Base-by-base conservation (phyloP, 208 protist genomes). In the Trypanosoma conorhini region DNA sequence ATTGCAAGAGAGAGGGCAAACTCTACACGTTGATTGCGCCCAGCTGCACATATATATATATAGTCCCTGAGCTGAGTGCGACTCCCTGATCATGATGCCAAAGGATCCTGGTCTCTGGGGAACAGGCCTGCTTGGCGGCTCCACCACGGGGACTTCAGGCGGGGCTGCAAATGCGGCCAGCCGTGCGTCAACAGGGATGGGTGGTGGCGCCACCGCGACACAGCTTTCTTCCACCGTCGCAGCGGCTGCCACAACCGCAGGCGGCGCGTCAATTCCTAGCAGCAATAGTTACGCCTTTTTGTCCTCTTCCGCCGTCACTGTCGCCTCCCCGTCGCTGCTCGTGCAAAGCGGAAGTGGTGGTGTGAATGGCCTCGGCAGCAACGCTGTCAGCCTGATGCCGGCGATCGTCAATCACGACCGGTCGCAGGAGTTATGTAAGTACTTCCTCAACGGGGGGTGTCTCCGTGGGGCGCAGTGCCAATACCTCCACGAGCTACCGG, bases 381-480 rank as follows among this genome's bases (percentile, higher is more conserved):
- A 28, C 33, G 35, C 63, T 15, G 46, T 57, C 46, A 73, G 76
- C 0, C 59, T 73, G 54, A 68, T 88, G 31, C 78, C 81, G 26
- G 69, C 74, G 24, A 76, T 80, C 0, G 74, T 80, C 17, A 76
- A 66, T 38, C 83, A 86, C 64, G 86, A 94, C 40, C 86, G 86
- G 30, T 86, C 89, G 30, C 80, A 93, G 79, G 88, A 96, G 66
- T 77, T 94, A 33, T 96, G 91, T 76, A 94, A 93, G 71, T 96
- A 89, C 76, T 96, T 91, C 59, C 77, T 96, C 56, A 96, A 96
- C 64, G 91, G 91, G 21, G 91, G 91, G 24, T 96, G 91, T 60
- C 72, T 91, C n/a, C 88, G 91, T 35, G 88, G 88, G 0, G 66
- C 73, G 26, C 80, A 83, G 65, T 96, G 91, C 70, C 86, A 86